These are phyloP conservation scores for Blastobotrys chiropterorum DNA, from an alignment of 805 yeast genomes.

Conservation along the genomic window DNA sequence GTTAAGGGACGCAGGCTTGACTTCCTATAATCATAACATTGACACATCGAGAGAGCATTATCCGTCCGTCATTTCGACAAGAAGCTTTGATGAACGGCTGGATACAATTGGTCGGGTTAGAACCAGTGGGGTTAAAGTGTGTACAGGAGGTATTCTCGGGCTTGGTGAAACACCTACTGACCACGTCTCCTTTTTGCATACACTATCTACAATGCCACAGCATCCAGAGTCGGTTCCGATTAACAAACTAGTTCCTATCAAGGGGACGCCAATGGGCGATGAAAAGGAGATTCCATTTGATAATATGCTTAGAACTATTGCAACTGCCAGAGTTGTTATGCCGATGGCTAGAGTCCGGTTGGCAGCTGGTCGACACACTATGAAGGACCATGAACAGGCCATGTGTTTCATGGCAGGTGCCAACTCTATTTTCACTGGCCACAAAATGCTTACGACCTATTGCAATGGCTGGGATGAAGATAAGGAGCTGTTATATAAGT, in stretches of 20 bases:
- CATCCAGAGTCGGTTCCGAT: constrained; percentile 84
- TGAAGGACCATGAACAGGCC: constrained; percentile 71
- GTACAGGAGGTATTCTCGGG: constrained; percentile 78
- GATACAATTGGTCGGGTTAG: constrained; percentile 60
- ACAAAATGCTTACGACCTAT: constrained; percentile 74
- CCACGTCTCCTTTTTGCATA: constrained; percentile 60
- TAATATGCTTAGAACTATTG: constrained; percentile 58
- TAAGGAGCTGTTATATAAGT: constrained; percentile 54
- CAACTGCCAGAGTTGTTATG: constrained; percentile 72
- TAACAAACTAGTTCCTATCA: constrained; percentile 68
- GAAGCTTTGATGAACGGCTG: constrained; percentile 67
- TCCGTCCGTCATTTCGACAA: constrained; percentile 62
- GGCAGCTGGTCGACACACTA: constrained; percentile 77
- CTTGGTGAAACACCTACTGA: constrained; percentile 70
- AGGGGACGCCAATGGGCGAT: constrained; percentile 69
- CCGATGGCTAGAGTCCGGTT: constrained; percentile 64
- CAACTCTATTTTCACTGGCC: constrained; percentile 77
- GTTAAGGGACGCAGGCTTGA: constrained; percentile 62
- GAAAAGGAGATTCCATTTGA: constrained; percentile 45
- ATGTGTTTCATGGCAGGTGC: constrained; percentile 73
- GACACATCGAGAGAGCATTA: constrained; percentile 77
- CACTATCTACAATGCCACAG: constrained; percentile 58
- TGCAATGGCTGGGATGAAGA: constrained; percentile 85
- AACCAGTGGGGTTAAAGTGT: constrained; percentile 57
- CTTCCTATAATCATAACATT: constrained; percentile 77